Conservation (phyloP, 2,329 filamentous ascomycete genomes). For the Penicillium sp. region DNA sequence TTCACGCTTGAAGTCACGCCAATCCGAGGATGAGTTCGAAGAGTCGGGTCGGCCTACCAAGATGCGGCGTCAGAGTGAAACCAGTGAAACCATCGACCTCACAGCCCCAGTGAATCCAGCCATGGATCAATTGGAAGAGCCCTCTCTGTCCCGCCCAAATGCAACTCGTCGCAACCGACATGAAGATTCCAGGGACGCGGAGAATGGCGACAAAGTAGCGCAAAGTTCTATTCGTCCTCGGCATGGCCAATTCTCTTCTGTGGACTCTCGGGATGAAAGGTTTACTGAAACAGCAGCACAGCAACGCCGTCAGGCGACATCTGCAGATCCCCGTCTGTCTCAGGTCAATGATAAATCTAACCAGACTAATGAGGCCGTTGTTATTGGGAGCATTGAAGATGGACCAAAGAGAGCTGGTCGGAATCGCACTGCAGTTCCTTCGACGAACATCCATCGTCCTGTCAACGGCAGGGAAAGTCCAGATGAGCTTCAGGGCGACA, state of each 20-base stretch:
- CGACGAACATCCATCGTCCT: conserved; percentile 4
- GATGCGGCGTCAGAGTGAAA: conserved; percentile 29
- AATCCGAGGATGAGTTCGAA: conserved; percentile 18
- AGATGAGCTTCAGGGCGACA: conserved; percentile 43
- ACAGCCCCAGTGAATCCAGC: neutral
- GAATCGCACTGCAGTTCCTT: neutral
- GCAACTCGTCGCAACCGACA: neutral
- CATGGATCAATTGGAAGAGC: neutral
- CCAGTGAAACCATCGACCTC: conserved; percentile 2
- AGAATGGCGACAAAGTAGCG: conserved; percentile 15
- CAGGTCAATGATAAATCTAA: neutral
- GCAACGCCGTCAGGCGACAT: conserved; percentile 22
- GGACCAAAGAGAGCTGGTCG: neutral
- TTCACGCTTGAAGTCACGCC: conserved; percentile 3
- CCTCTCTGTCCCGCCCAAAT: neutral
- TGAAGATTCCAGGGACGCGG: conserved; percentile 25
- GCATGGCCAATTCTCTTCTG: conserved; percentile 1
- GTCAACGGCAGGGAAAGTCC: conserved; percentile 36
- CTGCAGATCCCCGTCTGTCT: neutral
- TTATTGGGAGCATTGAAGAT: neutral
- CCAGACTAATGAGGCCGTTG: neutral
- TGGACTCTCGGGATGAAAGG: conserved; percentile 21
- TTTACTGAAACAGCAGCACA: conserved; percentile 28
- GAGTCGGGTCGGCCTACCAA: conserved; percentile 28
- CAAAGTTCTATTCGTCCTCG: conserved; percentile 2